Percentiles rank a stretch among this genome's conserved stretches.
Conservation (phyloP, 805 yeast species). For the Kluyveromyces dobzhanskii region DNA sequence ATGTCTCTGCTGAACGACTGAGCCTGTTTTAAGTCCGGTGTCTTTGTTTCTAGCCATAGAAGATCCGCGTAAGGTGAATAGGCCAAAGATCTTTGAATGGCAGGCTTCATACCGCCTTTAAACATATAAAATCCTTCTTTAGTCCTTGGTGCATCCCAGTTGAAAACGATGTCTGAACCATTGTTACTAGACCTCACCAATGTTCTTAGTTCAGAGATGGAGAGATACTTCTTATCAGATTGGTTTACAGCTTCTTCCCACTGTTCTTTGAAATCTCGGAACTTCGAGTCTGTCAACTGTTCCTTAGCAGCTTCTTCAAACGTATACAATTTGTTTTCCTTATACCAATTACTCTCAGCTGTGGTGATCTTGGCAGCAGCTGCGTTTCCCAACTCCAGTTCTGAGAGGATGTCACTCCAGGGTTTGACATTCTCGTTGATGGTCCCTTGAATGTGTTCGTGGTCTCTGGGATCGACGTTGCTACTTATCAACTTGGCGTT, state of each 20-base stretch:
- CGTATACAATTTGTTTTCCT: conserved; percentile 34
- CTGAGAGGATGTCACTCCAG: conserved; percentile 36
- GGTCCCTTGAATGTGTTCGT: conserved; percentile 45
- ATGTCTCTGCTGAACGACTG: conserved; percentile 38
- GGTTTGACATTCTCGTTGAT: conserved; percentile 30
- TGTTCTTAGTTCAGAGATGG: conserved; percentile 15
- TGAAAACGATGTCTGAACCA: conserved; percentile 34
- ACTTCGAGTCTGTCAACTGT: conserved; percentile 14
- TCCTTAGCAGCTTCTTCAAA: conserved; percentile 42
- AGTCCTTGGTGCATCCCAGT: conserved; percentile 55
- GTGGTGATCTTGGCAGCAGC: conserved; percentile 28
- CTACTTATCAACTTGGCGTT: conserved; percentile 44
- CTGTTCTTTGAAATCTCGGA: conserved; percentile 21
- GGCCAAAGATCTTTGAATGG: conserved; percentile 43
- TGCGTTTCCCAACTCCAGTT: conserved; percentile 36
- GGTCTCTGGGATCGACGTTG: conserved; percentile 48
- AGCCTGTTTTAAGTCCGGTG: conserved; percentile 47
- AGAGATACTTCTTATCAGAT: conserved; percentile 21
- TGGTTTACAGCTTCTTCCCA: conserved; percentile 10
- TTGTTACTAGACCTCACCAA: conserved; percentile 23
- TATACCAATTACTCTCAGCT: conserved; percentile 42
- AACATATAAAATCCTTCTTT: conserved; percentile 48
- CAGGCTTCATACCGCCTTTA: conserved; percentile 43
- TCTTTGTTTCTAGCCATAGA: conserved; percentile 56
- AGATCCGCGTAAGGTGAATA: conserved; percentile 54